Base-by-base conservation (phyloP, 2,329 filamentous ascomycete species). In the Aschersonia sp. region DNA sequence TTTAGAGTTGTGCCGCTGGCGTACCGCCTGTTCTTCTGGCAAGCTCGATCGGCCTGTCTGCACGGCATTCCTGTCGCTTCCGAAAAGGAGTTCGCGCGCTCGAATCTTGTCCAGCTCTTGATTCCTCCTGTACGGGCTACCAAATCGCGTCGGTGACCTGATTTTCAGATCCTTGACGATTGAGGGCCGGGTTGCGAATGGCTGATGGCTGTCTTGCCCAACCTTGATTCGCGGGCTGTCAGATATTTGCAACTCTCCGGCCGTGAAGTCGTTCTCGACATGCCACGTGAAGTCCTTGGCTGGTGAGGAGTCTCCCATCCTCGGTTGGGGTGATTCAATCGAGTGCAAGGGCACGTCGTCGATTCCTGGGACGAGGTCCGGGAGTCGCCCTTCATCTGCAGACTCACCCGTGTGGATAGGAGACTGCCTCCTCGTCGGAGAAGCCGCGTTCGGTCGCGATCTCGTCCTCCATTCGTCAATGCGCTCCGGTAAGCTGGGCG, bases 261-360 rank as follows among this genome's bases (percentile, higher is more conserved):
- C 75, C 1, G 76, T 78, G 52, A 79, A 78, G 47, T 79, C 76
- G 5, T 70, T 68, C 35, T 79, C 75, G 6, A 76, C 59, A 48
- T 78, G 63, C 75, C 75, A 79, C 6, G 68, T 70, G 49, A 70
- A 74, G 53, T 68, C 72, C 58, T 73, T 76, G 46, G 71, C 68
- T 0, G 74, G 73, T 0, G 71, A 72, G 5, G 53, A 47, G 45
- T 51, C 43, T 12, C 40, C 30, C 5, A 30, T 35, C n/a, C 44
- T 44, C 44, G 42, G 29, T 30, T 33, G 22, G 14, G 47, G 47
- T 4, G 45, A 46, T 42, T 68, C 67, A 37, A 63, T 52, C 5
- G 65, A 66, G 3, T 59, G 59, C 1, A 66, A 50, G 0, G 63
- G 60, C 2, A 60, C 47, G 42, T 65, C 63, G n/a, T 66, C 63